A percentile compares a stretch with the other conserved stretches of the same genome.
phyloP scores from a whole-genome alignment of 2,329 filamentous ascomycete genomes.

The Neocatenulostroma microsporum region DNA sequence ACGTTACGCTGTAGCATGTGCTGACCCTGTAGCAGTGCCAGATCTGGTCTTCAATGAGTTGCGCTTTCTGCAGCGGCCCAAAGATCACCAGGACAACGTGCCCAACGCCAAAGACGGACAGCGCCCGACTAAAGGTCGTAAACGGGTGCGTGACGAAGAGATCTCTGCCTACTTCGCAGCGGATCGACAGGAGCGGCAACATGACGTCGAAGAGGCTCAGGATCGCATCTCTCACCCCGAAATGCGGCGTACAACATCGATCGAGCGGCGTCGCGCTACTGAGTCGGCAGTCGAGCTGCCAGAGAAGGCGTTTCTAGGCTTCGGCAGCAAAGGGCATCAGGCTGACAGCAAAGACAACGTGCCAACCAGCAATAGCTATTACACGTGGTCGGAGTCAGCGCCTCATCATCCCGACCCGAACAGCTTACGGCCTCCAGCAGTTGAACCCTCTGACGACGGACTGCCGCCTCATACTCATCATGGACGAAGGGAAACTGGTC shows the following conservation, averaged over 20 bases:
- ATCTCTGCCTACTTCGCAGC: conserved; percentile 41
- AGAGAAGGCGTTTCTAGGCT: conserved; percentile 31
- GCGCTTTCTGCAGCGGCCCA: conserved; percentile 39
- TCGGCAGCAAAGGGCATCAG: conserved; percentile 29
- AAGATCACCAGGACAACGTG: conserved; percentile 18
- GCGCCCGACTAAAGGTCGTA: conserved; percentile 24
- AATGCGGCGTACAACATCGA: conserved; percentile 5
- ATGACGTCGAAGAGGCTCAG: no score
- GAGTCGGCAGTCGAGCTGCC: conserved; percentile 26
- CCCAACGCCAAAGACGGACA: conserved; percentile 22
- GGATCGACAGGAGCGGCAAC: conserved; percentile 17
- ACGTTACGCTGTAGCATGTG: conserved; percentile 3
- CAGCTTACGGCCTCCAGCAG: conserved; percentile 8
- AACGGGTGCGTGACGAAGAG: conserved; percentile 31
- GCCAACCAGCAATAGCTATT: conserved; percentile 27
- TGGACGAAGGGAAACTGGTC: no score
- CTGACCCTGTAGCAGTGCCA: conserved; percentile 36
- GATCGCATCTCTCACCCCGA: conserved; percentile 2
- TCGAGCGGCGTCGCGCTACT: conserved; percentile 1
- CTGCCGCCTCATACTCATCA: no score
- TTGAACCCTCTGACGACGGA: no score
- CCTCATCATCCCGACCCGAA: conserved; percentile 14
- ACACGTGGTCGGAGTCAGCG: conserved; percentile 38
- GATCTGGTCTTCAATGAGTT: conserved; percentile 47
- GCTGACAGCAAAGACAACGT: conserved; percentile 10